Percentiles rank a stretch among this genome's conserved stretches.
Conservation (phyloP, 2,329 filamentous ascomycete genomes). For the Penicillium oxalicum region DNA sequence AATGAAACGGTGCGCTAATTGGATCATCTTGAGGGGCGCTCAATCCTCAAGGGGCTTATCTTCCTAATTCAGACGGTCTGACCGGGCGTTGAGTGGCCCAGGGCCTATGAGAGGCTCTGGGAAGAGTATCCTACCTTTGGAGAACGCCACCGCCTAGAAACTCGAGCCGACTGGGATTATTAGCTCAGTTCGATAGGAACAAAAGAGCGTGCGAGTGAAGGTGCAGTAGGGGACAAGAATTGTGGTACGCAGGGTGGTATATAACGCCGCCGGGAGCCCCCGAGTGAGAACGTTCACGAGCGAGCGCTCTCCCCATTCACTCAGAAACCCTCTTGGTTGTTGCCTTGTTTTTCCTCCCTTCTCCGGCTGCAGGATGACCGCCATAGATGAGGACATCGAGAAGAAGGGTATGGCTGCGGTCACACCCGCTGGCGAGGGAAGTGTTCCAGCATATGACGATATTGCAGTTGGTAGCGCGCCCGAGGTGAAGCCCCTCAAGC, state of each 20-base stretch:
- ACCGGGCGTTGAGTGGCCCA: conserved; percentile 1
- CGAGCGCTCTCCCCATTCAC: background rate
- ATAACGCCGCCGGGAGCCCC: conserved; percentile 2
- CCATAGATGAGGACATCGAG: conserved; percentile 11
- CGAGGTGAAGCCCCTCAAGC: conserved; percentile 21
- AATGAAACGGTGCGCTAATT: background rate
- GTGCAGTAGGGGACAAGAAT: background rate
- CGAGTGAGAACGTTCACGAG: too few species aligned
- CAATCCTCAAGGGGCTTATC: conserved; percentile 1
- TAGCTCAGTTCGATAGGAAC: too few species aligned
- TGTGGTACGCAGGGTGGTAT: background rate
- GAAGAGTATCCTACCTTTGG: background rate
- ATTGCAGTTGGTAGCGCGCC: background rate
- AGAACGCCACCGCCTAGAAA: too few species aligned
- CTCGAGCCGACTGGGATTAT: too few species aligned
- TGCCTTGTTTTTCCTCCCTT: background rate
- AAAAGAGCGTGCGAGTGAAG: too few species aligned
- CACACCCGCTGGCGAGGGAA: background rate
- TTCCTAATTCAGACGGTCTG: background rate
- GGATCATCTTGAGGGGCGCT: background rate
- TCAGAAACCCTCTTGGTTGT: background rate
- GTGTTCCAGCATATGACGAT: conserved; percentile 1
- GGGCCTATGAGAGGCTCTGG: conserved; percentile 1
- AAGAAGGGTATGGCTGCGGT: conserved; percentile 10
- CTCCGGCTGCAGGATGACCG: conserved; percentile 6